Evolutionary conservation across 2,329 filamentous ascomycete genomes (phyloP).

Genomic region (Colletotrichum tamarilloi): DNA sequence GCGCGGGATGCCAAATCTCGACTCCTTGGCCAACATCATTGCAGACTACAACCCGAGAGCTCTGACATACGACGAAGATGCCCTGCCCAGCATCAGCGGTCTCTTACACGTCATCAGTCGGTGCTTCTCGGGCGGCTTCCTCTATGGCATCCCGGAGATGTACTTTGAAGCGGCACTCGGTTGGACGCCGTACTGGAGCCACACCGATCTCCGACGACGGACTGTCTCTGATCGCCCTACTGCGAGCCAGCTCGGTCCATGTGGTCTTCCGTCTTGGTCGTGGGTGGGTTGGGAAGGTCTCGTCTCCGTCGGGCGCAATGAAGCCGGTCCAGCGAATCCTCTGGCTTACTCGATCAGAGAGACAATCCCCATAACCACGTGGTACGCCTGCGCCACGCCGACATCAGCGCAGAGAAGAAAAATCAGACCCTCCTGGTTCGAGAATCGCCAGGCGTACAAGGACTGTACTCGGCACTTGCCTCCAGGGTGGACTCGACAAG

Average conservation of each 20-base stretch:
- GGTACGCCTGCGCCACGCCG: background rate
- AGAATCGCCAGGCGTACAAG: background rate
- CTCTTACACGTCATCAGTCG: background rate
- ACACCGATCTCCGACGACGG: background rate
- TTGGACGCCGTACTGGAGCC: background rate
- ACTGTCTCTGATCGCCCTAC: background rate
- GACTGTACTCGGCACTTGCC: background rate
- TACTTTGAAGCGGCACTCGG: constrained; percentile 4
- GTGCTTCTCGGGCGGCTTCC: background rate
- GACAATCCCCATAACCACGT: constrained; percentile 8
- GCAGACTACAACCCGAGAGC: constrained; percentile 43
- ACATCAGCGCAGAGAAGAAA: background rate
- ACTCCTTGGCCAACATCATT: background rate
- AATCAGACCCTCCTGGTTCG: background rate
- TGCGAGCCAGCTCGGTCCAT: background rate
- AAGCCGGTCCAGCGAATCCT: background rate
- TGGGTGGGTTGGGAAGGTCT: background rate
- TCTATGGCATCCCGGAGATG: constrained; percentile 4
- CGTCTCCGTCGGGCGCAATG: background rate
- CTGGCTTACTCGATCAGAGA: background rate
- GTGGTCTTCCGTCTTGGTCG: background rate
- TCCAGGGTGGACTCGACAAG: background rate
- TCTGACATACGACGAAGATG: constrained; percentile 45
- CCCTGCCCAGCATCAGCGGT: constrained; percentile 1
- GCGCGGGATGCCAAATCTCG: background rate